Evolutionary conservation across 192 early-diverging fungal genomes (phyloP).

Genomic region (Entophlyctis helioformis): DNA sequence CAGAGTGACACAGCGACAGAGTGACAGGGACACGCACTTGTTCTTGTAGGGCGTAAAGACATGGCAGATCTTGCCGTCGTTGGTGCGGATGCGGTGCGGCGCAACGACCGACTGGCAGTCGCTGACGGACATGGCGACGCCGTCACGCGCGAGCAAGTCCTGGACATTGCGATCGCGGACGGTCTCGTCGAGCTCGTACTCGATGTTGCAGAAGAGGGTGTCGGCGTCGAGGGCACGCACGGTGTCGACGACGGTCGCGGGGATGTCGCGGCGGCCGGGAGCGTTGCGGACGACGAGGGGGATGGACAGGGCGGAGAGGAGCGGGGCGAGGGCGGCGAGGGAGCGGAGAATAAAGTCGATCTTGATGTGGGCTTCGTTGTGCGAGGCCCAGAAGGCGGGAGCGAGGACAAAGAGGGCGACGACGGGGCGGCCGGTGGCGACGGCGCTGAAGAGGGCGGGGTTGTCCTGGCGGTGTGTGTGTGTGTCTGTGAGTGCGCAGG

Average conservation of each 20-base stretch:
- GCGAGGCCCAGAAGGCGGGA: slow-evolving; percentile 33
- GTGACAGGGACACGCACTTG: too few relatives aligned
- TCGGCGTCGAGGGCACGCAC: slow-evolving; percentile 14
- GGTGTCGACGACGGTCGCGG: slow-evolving; percentile 17
- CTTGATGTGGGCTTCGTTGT: slow-evolving; percentile 37
- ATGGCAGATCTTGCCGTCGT: slow-evolving; percentile 25
- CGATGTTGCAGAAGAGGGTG: slow-evolving; percentile 38
- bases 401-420: slow-evolving; percentile 43
- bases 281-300: slow-evolving; percentile 33
- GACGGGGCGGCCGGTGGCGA: slow-evolving; percentile 7
- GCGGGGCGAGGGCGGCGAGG: slow-evolving; percentile 18
- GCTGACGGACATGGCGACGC: slow-evolving; percentile 8
- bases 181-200: slow-evolving; percentile 42
- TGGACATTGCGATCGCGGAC: slow-evolving; percentile 21
- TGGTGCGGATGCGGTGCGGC: slow-evolving; percentile 34
- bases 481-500: too few relatives aligned
- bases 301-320: slow-evolving; percentile 21
- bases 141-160: slow-evolving; percentile 3
- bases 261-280: slow-evolving; percentile 7
- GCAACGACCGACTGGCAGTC: slow-evolving; percentile 49
- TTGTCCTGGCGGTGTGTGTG: too few relatives aligned
- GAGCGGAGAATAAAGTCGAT: slow-evolving; percentile 41
- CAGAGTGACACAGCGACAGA: too few relatives aligned
- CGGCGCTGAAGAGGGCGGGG: too few relatives aligned
- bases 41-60: slow-evolving; percentile 42